These are phyloP conservation scores for Wickerhamiella slavikovae DNA, from an alignment of 805 yeast species.

Conservation along the genomic window DNA sequence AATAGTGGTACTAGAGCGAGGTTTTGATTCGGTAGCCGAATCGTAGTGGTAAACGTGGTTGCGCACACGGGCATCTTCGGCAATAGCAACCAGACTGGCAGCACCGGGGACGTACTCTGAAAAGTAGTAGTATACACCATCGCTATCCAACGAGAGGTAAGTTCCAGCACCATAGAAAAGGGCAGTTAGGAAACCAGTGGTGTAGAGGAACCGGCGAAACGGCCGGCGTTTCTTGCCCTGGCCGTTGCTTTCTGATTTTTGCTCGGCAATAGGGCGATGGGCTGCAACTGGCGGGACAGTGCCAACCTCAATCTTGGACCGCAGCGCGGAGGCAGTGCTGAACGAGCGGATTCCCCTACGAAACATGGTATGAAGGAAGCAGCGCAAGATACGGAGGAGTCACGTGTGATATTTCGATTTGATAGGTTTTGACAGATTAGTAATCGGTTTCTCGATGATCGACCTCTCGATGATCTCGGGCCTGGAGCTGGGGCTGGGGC, in stretches of 20 bases:
- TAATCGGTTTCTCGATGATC: too few species aligned
- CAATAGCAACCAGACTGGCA: constrained; percentile 28
- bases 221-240: constrained; percentile 9
- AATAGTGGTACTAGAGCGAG: not conserved
- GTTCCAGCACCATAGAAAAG: constrained; percentile 38
- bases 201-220: constrained; percentile 15
- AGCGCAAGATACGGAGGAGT: too few species aligned
- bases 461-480: too few species aligned
- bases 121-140: constrained; percentile 39
- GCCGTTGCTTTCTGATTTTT: not conserved
- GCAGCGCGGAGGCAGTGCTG: not conserved
- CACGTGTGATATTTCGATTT: too few species aligned
- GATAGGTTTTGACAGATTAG: too few species aligned
- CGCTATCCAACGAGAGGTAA: constrained; percentile 33
- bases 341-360: not conserved
- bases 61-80: constrained; percentile 23
- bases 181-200: constrained; percentile 12
- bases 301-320: not conserved
- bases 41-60: not conserved
- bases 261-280: not conserved
- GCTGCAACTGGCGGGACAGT: not conserved
- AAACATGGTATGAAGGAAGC: not conserved
- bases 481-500: too few species aligned
- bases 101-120: constrained; percentile 46
- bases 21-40: not conserved